Conservation (phyloP, 805 yeast species). For the Zygotorulaspora sp. region DNA sequence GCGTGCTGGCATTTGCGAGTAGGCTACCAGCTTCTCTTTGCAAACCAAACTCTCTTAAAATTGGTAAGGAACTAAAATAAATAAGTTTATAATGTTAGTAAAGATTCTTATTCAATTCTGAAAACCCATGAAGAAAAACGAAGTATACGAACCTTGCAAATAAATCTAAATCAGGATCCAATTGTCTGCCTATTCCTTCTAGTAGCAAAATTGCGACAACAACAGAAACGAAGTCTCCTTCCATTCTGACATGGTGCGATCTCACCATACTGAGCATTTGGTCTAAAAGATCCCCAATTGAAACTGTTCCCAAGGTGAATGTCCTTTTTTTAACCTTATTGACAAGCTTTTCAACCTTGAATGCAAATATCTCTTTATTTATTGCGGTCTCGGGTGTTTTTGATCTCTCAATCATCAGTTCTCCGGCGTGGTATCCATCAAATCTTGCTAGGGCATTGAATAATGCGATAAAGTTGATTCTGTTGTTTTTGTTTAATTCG, state of each 20-base stretch:
- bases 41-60: constrained; percentile 73
- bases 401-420: constrained; percentile 90
- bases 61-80: constrained; percentile 67
- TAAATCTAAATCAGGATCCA: constrained; percentile 88
- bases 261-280: constrained; percentile 89
- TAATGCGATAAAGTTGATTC: constrained; percentile 82
- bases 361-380: constrained; percentile 77
- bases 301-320: constrained; percentile 85
- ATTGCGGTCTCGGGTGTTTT: constrained; percentile 91
- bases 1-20: constrained; percentile 50
- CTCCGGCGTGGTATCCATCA: constrained; percentile 94
- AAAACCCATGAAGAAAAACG: constrained; percentile 34
- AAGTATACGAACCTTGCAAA: constrained; percentile 88
- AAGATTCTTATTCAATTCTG: background rate
- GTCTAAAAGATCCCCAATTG: constrained; percentile 86
- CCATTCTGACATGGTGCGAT: constrained; percentile 93
- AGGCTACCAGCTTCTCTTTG: constrained; percentile 59
- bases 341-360: constrained; percentile 81
- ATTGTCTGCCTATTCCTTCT: constrained; percentile 93
- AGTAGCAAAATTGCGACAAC: constrained; percentile 86
- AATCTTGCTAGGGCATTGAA: constrained; percentile 85
- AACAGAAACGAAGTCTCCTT: constrained; percentile 92
- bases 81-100: constrained; percentile 14
- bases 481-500: constrained; percentile 69
- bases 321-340: constrained; percentile 78